Conservation (phyloP, 2,329 filamentous ascomycete species). For the Aspergillus transmontanensis region DNA sequence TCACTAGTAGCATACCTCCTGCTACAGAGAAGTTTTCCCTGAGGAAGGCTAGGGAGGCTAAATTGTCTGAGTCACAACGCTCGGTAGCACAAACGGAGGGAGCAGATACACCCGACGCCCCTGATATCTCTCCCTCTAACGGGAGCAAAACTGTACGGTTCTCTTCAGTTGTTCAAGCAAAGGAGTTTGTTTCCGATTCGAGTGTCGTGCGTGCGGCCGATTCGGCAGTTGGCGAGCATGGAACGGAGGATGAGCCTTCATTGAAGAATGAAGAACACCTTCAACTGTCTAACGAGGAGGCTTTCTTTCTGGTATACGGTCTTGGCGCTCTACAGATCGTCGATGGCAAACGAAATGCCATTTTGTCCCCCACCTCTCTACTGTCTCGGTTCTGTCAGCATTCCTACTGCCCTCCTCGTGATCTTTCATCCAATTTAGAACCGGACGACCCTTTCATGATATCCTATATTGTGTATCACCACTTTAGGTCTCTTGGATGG, state of each 20-base stretch:
- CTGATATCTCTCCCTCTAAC: conserved; percentile 16
- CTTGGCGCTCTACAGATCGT: conserved; percentile 72
- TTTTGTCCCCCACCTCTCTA: conserved; percentile 59
- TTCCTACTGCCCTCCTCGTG: conserved; percentile 68
- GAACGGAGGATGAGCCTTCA: conserved; percentile 26
- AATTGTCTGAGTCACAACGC: conserved; percentile 25
- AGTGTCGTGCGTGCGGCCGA: conserved; percentile 19
- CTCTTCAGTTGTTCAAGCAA: conserved; percentile 67
- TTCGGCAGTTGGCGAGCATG: conserved; percentile 12
- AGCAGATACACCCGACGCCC: conserved; percentile 5
- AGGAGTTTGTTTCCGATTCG: conserved; percentile 53
- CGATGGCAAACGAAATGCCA: conserved; percentile 34
- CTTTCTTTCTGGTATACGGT: conserved; percentile 84
- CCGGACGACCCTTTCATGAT: conserved; percentile 84
- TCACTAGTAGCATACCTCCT: conserved; percentile 19
- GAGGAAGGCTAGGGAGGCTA: conserved; percentile 37
- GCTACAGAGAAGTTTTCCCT: conserved; percentile 37
- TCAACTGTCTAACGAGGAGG: conserved; percentile 87
- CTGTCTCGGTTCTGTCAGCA: conserved; percentile 68
- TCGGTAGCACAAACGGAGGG: conserved; percentile 18
- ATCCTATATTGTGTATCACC: conserved; percentile 88
- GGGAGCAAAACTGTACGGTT: conserved; percentile 68
- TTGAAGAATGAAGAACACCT: conserved; percentile 73
- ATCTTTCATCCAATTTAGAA: conserved; percentile 49
- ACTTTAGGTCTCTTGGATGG: conserved; percentile 95